Evolutionary conservation across 495 filamentous ascomycete genomes (phyloP).

Genomic region (Saxophila tyrrhenica): DNA sequence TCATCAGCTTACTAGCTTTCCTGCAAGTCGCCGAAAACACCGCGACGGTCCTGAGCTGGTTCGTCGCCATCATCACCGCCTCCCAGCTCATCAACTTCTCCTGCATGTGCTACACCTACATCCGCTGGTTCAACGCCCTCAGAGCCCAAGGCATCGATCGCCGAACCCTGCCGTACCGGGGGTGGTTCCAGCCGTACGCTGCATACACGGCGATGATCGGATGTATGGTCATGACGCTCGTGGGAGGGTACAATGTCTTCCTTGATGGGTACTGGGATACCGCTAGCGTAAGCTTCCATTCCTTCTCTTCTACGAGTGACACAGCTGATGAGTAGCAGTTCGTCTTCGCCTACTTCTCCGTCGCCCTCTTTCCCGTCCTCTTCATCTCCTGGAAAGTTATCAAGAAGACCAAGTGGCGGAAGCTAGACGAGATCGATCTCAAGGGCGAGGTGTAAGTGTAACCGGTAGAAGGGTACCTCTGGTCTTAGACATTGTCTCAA

Average conservation of each 20-base stretch:
- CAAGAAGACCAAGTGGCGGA: constrained; percentile 34
- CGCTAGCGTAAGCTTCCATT: constrained; percentile 26
- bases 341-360: constrained; percentile 40
- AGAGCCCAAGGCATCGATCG: constrained; percentile 44
- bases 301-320: constrained; percentile 47
- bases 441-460: constrained; percentile 47
- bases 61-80: constrained; percentile 30
- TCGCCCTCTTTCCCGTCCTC: constrained; percentile 45
- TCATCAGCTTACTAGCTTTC: constrained; percentile 49
- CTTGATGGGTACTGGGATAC: constrained; percentile 37
- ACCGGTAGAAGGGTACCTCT: too few species aligned
- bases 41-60: constrained; percentile 33
- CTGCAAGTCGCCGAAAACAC: constrained; percentile 41
- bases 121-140: constrained; percentile 46
- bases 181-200: constrained; percentile 49
- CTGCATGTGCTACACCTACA: constrained; percentile 35
- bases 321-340: too few species aligned
- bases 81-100: constrained; percentile 47
- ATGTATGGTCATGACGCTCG: constrained; percentile 41
- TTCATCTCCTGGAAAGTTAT: constrained; percentile 46
- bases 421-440: constrained; percentile 52
- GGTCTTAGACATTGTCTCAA: too few species aligned
- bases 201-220: constrained; percentile 50
- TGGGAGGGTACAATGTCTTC: constrained; percentile 46
- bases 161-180: constrained; percentile 43